Conservation (phyloP, 352 stramenopile genomes). For the Phytopythium litorale region DNA sequence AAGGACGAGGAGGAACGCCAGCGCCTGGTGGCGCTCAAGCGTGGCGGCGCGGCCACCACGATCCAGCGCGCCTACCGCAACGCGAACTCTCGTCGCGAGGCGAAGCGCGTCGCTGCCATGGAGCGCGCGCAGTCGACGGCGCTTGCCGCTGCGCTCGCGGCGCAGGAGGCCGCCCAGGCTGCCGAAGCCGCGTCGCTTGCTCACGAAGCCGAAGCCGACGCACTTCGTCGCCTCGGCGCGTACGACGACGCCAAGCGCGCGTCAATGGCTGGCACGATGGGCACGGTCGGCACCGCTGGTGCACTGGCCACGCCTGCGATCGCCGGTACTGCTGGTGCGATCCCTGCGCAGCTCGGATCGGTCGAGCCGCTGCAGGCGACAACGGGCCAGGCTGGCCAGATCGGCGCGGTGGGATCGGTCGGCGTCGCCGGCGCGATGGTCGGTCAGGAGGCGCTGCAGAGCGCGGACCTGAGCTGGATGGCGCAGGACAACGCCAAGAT, state of each 20-base stretch:
- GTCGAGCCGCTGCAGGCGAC: constrained; percentile 63
- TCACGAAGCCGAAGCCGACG: constrained; percentile 71
- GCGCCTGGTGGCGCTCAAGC: constrained; percentile 51
- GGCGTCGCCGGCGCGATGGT: constrained; percentile 70
- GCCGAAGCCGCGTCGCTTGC: constrained; percentile 68
- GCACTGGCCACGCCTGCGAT: constrained; percentile 52
- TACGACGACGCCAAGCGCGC: constrained; percentile 46
- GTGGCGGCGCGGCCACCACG: constrained; percentile 38
- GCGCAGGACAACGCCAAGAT: constrained; percentile 77
- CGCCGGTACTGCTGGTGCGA: constrained; percentile 43
- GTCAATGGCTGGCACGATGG: constrained; percentile 34
- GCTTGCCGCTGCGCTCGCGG: constrained; percentile 65
- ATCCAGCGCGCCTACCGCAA: constrained; percentile 77
- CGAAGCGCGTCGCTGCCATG: constrained; percentile 58
- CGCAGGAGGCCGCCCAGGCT: constrained; percentile 68
- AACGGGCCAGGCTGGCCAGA: constrained; percentile 63
- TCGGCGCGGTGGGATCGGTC: constrained; percentile 72
- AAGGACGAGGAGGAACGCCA: constrained; percentile 65
- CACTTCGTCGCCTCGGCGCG: constrained; percentile 62
- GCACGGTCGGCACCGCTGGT: constrained; percentile 49
- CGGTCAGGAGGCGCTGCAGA: constrained; percentile 78
- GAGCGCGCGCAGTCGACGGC: constrained; percentile 68
- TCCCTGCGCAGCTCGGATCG: constrained; percentile 59
- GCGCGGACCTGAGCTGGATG: constrained; percentile 83
- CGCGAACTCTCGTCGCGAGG: constrained; percentile 63